Conservation (phyloP, 441 rosid species). For the Corymbia citriodora region DNA sequence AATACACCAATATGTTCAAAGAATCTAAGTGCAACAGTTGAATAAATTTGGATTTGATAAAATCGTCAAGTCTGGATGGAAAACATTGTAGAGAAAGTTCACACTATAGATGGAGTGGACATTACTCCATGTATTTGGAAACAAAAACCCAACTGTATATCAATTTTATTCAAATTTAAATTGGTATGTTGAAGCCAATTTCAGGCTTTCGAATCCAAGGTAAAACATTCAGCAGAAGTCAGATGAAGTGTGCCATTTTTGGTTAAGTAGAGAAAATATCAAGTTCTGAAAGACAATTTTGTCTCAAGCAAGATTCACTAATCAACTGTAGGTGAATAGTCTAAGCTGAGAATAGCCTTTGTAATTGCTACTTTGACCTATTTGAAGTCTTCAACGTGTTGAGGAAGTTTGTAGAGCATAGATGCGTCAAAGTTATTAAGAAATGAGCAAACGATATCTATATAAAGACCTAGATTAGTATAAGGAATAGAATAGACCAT, state of each 20-base stretch:
- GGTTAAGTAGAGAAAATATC: background rate
- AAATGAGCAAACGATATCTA: background rate
- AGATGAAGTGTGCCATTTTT: background rate
- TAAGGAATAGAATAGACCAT: background rate
- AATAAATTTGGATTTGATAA: background rate
- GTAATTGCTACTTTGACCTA: background rate
- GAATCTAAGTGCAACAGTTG: background rate
- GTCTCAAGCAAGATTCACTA: background rate
- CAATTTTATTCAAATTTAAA: background rate
- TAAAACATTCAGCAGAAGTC: background rate
- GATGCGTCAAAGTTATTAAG: background rate
- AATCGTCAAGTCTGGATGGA: background rate
- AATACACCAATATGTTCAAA: background rate
- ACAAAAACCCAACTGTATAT: background rate
- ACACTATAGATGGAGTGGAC: background rate
- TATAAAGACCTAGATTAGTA: background rate
- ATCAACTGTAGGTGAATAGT: background rate
- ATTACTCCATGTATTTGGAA: background rate
- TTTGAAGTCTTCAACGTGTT: background rate
- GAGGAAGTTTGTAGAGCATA: background rate
- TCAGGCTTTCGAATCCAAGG: background rate
- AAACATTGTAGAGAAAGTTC: background rate
- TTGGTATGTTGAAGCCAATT: background rate
- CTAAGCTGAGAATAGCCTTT: background rate
- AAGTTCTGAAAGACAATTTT: background rate